Base-by-base conservation (phyloP, 768 basidiomycete genomes). In the Suillus weaverae region DNA sequence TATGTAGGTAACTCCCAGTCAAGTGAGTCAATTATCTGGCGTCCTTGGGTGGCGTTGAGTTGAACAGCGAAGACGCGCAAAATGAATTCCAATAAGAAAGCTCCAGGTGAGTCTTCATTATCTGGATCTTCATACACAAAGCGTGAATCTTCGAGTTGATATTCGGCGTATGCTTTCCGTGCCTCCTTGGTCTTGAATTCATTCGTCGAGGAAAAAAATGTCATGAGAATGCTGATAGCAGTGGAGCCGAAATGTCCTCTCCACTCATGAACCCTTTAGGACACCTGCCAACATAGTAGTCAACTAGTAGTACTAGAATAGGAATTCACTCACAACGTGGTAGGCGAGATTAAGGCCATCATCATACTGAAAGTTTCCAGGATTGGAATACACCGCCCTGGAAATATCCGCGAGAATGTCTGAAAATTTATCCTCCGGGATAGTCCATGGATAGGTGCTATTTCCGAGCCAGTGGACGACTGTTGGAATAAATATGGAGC, bases 191-290 rank as follows among this genome's bases (percentile, higher is more conserved):
- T 48, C 22, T 48, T 26, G 48, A 26, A 48, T 11, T 48, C 48
- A 26, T 48, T 11, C 11, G 13, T 48, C 11, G 22, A 48, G 22
- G 22, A 11, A 26, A 48, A 48, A 48, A 48, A 13, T 14, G 48
- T 13, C 53, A 54, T 54, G 32, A 53, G 54, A 35, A 55, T 35
- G 2, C 35, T 36, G 54, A 55, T 14, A n/a, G 54, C 54, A 14
- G 35, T 36, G n/a, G 54, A 55, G 35, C 54, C n/a, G 6, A 55
- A 55, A 16, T 35, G 13, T 6, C 33, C 54, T 55, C 54, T 55
- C 54, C n/a, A 55, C 7, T 55, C 54, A n/a, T 20, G n/a, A 35
- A 55, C n/a, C 54, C 54, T 55, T 55, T 55, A 35, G 35, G n/a
- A n/a, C 36, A 35, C 54, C 54, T 55, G 35, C 54, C 54, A 55